Base-by-base conservation (phyloP, 1,284 basidiomycete genomes). In the Sporisorium scitamineum region DNA sequence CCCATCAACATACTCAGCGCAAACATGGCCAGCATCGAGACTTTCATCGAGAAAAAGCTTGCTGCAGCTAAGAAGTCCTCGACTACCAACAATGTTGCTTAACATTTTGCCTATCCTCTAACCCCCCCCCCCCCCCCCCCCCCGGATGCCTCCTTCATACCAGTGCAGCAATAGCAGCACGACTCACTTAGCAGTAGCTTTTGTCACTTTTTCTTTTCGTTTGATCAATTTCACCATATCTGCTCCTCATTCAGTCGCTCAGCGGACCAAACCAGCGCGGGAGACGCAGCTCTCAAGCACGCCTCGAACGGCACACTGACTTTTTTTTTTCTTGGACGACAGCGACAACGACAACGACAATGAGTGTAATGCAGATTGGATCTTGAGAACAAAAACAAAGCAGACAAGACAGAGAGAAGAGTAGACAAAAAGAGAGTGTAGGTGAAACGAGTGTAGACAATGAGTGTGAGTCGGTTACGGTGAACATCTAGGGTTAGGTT, bases 1-100 rank as follows among this genome's bases (percentile, higher is more conserved):
- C 50, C 65, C 4, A 59, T 76, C 64, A 70, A 71, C 42, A 68
- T 76, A 41, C 58, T 76, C 47, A 56, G 37, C 39, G 10, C 31
- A 7, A 51, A 41, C 27, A 37, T 71, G 27, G 54, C 22, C 41
- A 58, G 55, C 9, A 68, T 76, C 54, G 51, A 26, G 0, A 5
- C n/a, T 2, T 71, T 71, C 22, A 41, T 76, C 57, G 68, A 76
- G 1, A 65, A 52, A 18, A 61, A 65, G 34, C 56, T 70, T 29
- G 26, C 37, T 13, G 11, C 44, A 3, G 14, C 58, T 2, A 54
- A 37, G 14, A 45, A n/a, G 32, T 3, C 47, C 18, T 29, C 32
- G 18, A 18, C 45, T 13, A 24, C 34, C 26, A 24, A 22, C 7
- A n/a, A n/a, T 5, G 10, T 29, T n/a, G 47, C 34, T 29, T 27